Evolutionary conservation across 148 eudicot species (phyloP), one percentile per base, ranked within the genome.

Genomic region (Arctostaphylos glauca): DNA sequence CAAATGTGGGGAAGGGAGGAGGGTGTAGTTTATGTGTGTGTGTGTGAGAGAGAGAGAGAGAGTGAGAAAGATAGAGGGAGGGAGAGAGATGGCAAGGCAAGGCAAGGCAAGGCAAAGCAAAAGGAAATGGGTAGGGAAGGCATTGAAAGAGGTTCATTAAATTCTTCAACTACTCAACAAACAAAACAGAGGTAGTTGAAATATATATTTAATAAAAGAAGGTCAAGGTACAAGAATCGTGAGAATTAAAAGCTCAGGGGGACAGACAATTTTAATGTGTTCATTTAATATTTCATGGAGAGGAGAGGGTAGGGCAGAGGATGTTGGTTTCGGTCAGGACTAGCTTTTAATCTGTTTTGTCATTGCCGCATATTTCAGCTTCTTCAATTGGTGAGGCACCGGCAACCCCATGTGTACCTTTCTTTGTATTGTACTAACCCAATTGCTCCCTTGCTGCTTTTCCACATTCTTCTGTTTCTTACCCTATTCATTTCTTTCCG

Each of bases 111-210:
- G 7, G 71, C 43, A 23, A 21, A 62, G 19, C 2, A n/a, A 19
- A 21, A 6, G 41, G 70, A 31, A 64, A 23, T 0, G n/a, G 74
- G 49, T 70, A 43, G 74, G 21, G 38, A 21, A 19, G 49, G 48
- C 74, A 70, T 70, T 41, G 49, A 70, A 70, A 43, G 74, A 70
- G 47, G 86, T 25, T 66, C 83, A 77, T 81, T 83, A 71, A 81
- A 78, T 78, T 64, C 31, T 78, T 74, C 90, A 88, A 84, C 90
- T 21, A 78, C 88, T 12, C 71, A 31, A 66, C 85, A 53, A 78
- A 49, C 77, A 81, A 38, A 46, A 31, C 38, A 59, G 77, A 74
- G 82, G 82, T 74, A 58, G 84, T 88, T 85, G 84, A 60, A 74
- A 70, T 77, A 83, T 87, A 83, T 59, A 6, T 60, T 7, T 23